Conservation (phyloP, 2,329 filamentous ascomycete genomes). For the Elsinoe fawcettii region DNA sequence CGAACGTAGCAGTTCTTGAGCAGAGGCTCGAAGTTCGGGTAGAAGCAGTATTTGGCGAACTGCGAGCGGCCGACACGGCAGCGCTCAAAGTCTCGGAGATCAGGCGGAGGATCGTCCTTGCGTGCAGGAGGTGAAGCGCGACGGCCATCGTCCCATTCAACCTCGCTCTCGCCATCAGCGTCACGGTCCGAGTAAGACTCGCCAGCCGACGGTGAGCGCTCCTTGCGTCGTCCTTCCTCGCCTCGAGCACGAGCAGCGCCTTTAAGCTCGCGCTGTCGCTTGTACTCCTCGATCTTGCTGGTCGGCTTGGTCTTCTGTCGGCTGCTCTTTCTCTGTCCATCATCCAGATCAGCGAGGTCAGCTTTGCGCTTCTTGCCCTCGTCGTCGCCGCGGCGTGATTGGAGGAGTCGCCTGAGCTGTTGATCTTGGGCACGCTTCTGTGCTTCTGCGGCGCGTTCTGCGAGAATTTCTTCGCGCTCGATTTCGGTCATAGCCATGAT, state of each 20-base stretch:
- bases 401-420: conserved; percentile 69
- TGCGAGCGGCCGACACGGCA: conserved; percentile 75
- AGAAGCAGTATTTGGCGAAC: conserved; percentile 88
- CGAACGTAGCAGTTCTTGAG: conserved; percentile 80
- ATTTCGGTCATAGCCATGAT: conserved; percentile 86
- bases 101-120: conserved; percentile 57
- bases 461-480: conserved; percentile 81
- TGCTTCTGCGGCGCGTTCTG: conserved; percentile 75
- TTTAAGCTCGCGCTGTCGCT: conserved; percentile 53
- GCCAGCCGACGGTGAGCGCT: conserved; percentile 35
- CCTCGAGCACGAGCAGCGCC: conserved; percentile 43
- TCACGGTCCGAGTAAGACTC: conserved; percentile 42
- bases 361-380: conserved; percentile 60
- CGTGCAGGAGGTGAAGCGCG: conserved; percentile 43
- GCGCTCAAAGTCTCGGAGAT: conserved; percentile 74
- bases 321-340: conserved; percentile 61
- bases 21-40: conserved; percentile 75
- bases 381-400: conserved; percentile 57
- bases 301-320: conserved; percentile 50
- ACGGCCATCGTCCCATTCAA: conserved; percentile 61
- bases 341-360: conserved; percentile 68
- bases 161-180: conserved; percentile 66
- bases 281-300: conserved; percentile 67
- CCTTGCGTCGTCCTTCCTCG: conserved; percentile 41
- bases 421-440: conserved; percentile 75